Evolutionary conservation across 345 rosid genomes (phyloP), one percentile per base, ranked within the genome.

Genomic region (Sonneratia caseolaris): DNA sequence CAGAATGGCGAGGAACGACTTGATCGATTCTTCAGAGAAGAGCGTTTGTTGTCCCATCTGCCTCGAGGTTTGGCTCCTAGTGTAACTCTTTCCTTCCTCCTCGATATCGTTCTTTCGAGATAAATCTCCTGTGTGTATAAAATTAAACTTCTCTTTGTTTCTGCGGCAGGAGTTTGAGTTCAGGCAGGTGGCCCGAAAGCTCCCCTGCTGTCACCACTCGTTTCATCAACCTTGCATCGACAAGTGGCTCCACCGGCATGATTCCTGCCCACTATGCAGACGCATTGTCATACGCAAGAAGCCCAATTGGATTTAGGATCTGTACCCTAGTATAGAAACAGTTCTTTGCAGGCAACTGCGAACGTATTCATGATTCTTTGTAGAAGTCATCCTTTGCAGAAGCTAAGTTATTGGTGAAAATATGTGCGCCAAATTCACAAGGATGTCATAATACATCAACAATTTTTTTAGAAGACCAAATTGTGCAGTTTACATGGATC

Each of bases 181-280:
- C 3, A 14, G 78, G 36, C 81, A 81, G 7, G 19, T 51, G 37
- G 72, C 42, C 11, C 68, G 79, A 55, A 66, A 77, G 51, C 73
- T 83, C 68, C 81, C 86, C 8, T 45, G 22, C 19, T 81, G 86
- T 68, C 67, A 15, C 57, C 82, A 81, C 77, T 42, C 64, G 49
- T 83, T 79, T 68, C 86, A 83, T 27, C 56, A 7, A 16, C 21
- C 13, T 9, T 81, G 85, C 38, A 71, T 79, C 38, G 11, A 49
- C 0, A 75, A 48, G 71, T 81, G 87, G 87, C 70, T 47, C 55
- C 37, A 43, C 6, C 64, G 35, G 36, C 83, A 72, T 15, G 68
- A 38, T 35, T 74, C 87, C n/a, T 84, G 85, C 79, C 87, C 82
- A 7, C 53, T 84, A 59, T 81, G 87, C 73, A 72, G 87, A 69